phyloP scores from a whole-genome alignment of 208 protist species.

The Crithidia mellificae region DNA sequence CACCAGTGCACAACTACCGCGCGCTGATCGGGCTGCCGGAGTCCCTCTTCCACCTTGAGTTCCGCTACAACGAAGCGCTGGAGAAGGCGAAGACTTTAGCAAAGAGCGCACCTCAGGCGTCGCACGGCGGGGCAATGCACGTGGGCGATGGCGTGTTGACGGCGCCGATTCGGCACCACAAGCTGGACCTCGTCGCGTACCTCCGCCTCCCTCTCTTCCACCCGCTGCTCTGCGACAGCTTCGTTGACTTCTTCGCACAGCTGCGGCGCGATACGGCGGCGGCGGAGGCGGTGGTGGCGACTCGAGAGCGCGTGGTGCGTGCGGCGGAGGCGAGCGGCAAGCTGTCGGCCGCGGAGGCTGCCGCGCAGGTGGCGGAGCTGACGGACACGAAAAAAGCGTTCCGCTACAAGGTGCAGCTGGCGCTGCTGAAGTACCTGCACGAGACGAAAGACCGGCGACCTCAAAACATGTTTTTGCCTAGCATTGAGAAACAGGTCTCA shows the following conservation, averaged over 20 bases:
- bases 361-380: slow-evolving; percentile 46
- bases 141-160: slow-evolving; percentile 33
- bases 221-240: slow-evolving; percentile 78
- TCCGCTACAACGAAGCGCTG: slow-evolving; percentile 69
- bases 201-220: slow-evolving; percentile 68
- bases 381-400: slow-evolving; percentile 44
- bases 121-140: background rate
- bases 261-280: slow-evolving; percentile 49
- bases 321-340: slow-evolving; percentile 28
- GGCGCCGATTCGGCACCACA: slow-evolving; percentile 36
- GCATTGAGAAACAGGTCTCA: slow-evolving; percentile 42
- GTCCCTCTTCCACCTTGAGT: slow-evolving; percentile 80
- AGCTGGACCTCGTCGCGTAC: slow-evolving; percentile 80
- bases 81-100: background rate
- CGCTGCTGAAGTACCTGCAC: slow-evolving; percentile 85
- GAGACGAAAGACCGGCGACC: slow-evolving; percentile 79
- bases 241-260: slow-evolving; percentile 65
- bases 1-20: slow-evolving; percentile 79
- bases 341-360: slow-evolving; percentile 38
- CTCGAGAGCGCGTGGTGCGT: slow-evolving; percentile 43
- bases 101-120: background rate
- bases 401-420: slow-evolving; percentile 70
- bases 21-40: slow-evolving; percentile 82
- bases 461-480: slow-evolving; percentile 80
- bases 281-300: slow-evolving; percentile 52